A percentile compares a stretch with the other conserved stretches of the same genome.
phyloP scores from a whole-genome alignment of 2,329 filamentous ascomycete species.

The Trichoderma harzianum region DNA sequence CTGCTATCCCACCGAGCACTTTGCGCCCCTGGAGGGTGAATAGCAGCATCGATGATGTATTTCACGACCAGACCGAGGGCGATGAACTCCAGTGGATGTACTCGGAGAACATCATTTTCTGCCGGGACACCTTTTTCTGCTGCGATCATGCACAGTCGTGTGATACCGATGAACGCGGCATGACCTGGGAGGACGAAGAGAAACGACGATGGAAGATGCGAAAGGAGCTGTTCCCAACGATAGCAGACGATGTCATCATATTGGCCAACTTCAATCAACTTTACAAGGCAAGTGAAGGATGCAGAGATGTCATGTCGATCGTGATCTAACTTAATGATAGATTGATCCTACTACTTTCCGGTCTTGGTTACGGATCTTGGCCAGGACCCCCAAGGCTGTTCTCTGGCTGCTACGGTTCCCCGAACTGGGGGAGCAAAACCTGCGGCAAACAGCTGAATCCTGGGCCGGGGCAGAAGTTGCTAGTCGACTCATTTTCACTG shows the following conservation, averaged over 20 bases:
- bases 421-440: conserved; percentile 82
- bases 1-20: conserved; percentile 78
- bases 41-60: conserved; percentile 67
- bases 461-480: conserved; percentile 89
- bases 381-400: conserved; percentile 78
- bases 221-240: conserved; percentile 80
- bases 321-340: conserved; percentile 41
- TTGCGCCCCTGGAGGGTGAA: conserved; percentile 77
- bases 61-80: conserved; percentile 62
- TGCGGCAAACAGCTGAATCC: conserved; percentile 71
- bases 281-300: conserved; percentile 74
- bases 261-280: conserved; percentile 98
- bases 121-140: conserved; percentile 93
- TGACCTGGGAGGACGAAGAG: conserved; percentile 84
- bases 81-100: conserved; percentile 85
- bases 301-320: not conserved
- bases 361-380: conserved; percentile 88
- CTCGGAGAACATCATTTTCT: conserved; percentile 94
- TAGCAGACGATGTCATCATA: conserved; percentile 82
- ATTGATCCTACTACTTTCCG: conserved; percentile 97
- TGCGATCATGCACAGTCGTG: conserved; percentile 94
- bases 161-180: conserved; percentile 60
- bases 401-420: conserved; percentile 97
- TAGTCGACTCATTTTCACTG: conserved; percentile 85
- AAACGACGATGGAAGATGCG: conserved; percentile 84